Evolutionary conservation across 1,139 yeast species (phyloP), one percentile per base, ranked within the genome.

Genomic region (Suhomyces maxii): DNA sequence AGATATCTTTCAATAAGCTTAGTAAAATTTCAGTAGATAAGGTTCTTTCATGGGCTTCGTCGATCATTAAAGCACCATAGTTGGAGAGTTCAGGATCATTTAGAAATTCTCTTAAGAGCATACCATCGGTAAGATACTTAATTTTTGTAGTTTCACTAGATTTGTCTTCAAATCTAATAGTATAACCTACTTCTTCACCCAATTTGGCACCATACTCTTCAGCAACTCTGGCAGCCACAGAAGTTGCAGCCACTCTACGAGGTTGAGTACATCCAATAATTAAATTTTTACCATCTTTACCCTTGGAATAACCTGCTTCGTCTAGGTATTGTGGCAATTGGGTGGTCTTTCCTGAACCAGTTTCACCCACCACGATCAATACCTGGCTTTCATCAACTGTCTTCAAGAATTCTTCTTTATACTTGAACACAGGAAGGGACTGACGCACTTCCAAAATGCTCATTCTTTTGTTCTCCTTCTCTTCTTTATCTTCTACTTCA

Each of bases 331-430:
- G 98, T 0, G 98, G 97, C 10, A 93, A 68, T 65, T 93, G 97
- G 0, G 99, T 93, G 0, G 99, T 93, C 58, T 93, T 93, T 56
- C 99, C 99, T 0, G 97, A 90, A 40, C 99, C 99, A 0, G 99
- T 93, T 62, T 93, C 98, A 49, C 99, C 99, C 33, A 93, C 97
- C 40, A 93, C 86, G 37, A 93, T 86, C 35, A 91, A 61, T 32
- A 91, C 86, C 59, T 89, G 96, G 57, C 87, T 80, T 12, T 77
- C 67, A 18, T 64, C 61, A 3, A 93, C 76, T 0, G 89, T 82
- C 0, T 77, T 73, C n/a, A 93, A 64, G 28, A 93, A 76, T 42
- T 80, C 75, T 2, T 77, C 70, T 45, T 89, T 73, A 67, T 81
- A 86, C 44, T 76, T 69, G 57, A 71, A 89, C 1, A 91, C 96